A percentile compares a stretch with the other conserved stretches of the same genome.
Conservation (phyloP, 1,139 yeast genomes). For the Taiozyma onychis region DNA sequence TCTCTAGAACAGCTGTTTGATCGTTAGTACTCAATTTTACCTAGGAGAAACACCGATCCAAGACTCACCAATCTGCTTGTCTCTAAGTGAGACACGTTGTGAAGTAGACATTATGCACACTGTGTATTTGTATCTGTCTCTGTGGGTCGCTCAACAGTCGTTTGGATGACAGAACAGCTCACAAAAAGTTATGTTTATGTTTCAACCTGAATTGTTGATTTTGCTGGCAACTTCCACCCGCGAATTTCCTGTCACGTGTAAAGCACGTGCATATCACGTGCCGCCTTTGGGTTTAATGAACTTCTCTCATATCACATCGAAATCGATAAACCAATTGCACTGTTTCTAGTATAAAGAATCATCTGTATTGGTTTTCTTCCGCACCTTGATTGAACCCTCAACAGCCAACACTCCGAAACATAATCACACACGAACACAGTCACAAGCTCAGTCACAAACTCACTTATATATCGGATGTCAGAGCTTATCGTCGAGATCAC, state of each 20-base stretch:
- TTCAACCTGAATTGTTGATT: neutral
- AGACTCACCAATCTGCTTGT: slow-evolving; percentile 26
- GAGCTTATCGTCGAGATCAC: neutral
- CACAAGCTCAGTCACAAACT: too few species aligned
- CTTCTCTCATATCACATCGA: too few species aligned
- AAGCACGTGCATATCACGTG: neutral
- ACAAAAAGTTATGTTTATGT: neutral
- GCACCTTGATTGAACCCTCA: too few species aligned
- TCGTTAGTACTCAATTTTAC: slow-evolving; percentile 2
- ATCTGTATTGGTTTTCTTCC: neutral
- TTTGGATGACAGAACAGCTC: neutral
- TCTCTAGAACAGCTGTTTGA: slow-evolving; percentile 50
- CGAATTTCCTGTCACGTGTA: neutral
- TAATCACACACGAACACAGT: too few species aligned
- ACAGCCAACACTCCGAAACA: too few species aligned
- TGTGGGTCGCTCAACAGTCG: neutral
- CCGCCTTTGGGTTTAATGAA: too few species aligned
- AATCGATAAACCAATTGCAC: too few species aligned
- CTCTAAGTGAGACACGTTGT: slow-evolving; percentile 15
- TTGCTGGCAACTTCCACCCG: neutral
- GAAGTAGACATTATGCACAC: slow-evolving; percentile 9
- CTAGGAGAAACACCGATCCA: neutral
- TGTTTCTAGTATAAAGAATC: neutral
- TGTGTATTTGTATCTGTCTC: neutral
- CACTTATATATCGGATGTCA: neutral